phyloP scores from a whole-genome alignment of 371 early-diverging fungal species.

The Mucor piriformis region DNA sequence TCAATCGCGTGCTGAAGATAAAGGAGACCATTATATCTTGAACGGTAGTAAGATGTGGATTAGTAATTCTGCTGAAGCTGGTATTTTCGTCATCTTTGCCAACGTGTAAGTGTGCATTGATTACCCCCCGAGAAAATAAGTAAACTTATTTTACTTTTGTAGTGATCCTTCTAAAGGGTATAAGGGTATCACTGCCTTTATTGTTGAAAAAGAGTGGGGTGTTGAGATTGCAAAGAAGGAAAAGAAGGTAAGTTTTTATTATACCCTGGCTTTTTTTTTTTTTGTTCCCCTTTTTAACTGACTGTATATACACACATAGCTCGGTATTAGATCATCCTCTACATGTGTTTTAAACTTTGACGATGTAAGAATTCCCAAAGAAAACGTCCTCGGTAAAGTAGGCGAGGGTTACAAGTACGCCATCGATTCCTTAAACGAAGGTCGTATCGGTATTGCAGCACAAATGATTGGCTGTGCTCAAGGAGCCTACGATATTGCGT shows the following conservation, averaged over 20 bases:
- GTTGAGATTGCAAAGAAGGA: constrained; percentile 96
- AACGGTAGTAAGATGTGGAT: constrained; percentile 95
- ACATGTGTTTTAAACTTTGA: constrained; percentile 95
- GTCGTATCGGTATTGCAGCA: constrained; percentile 97
- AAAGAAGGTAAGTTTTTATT: constrained; percentile 66
- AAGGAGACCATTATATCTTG: constrained; percentile 89
- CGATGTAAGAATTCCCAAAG: constrained; percentile 85
- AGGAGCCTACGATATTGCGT: constrained; percentile 88
- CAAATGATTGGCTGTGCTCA: constrained; percentile 98
- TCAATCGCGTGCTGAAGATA: constrained; percentile 88
- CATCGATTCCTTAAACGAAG: constrained; percentile 98
- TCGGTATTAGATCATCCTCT: constrained; percentile 92
- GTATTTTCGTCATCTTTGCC: constrained; percentile 96
- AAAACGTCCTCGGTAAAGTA: constrained; percentile 89
- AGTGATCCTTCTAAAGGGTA: constrained; percentile 90
- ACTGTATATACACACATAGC: too few relatives aligned
- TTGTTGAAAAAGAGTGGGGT: constrained; percentile 94
- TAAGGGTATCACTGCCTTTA: constrained; percentile 98
- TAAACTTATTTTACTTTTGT: neutral
- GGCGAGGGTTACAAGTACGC: constrained; percentile 99
- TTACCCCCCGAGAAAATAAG: too few relatives aligned
- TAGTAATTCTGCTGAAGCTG: constrained; percentile 88
- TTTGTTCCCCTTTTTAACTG: too few relatives aligned
- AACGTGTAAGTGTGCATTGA: constrained; percentile 62
- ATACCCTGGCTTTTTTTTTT: neutral